Evolutionary conservation across 495 filamentous ascomycete species (phyloP).

Genomic region (Pseudoneurospora amorphoporcata): DNA sequence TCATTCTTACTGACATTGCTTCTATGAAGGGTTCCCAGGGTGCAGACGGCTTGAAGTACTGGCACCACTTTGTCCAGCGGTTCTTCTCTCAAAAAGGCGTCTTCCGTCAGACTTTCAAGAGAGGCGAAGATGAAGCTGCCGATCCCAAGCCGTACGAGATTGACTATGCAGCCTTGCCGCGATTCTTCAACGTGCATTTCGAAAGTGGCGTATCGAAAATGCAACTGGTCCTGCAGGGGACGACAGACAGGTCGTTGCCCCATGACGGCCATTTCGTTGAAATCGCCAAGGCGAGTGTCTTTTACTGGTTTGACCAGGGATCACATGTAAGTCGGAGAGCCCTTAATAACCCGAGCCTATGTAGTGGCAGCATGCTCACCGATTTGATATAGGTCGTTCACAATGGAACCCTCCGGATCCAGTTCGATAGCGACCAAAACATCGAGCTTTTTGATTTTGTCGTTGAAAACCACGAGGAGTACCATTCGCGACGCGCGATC

Average conservation of each 20-base stretch:
- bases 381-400: conserved; percentile 45
- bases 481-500: conserved; percentile 47
- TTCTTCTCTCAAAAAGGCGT: conserved; percentile 67
- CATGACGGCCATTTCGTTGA: conserved; percentile 57
- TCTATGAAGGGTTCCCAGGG: conserved; percentile 40
- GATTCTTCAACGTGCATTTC: conserved; percentile 75
- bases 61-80: conserved; percentile 62
- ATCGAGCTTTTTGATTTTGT: conserved; percentile 62
- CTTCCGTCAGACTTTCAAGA: conserved; percentile 52
- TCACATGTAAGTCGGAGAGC: conserved; percentile 47
- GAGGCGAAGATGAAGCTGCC: conserved; percentile 30
- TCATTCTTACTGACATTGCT: conserved; percentile 5
- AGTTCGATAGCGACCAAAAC: conserved; percentile 59
- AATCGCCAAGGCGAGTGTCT: conserved; percentile 49
- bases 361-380: conserved; percentile 12
- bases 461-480: conserved; percentile 57
- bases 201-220: conserved; percentile 72
- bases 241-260: conserved; percentile 42
- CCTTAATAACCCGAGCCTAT: neutral
- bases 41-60: conserved; percentile 54
- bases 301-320: conserved; percentile 63
- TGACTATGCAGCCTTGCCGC: conserved; percentile 57
- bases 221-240: conserved; percentile 58
- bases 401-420: conserved; percentile 49
- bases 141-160: conserved; percentile 68